Evolutionary conservation across 1,139 yeast species (phyloP), one percentile per base, ranked within the genome.

Genomic region (Saccharomyces hybrid): DNA sequence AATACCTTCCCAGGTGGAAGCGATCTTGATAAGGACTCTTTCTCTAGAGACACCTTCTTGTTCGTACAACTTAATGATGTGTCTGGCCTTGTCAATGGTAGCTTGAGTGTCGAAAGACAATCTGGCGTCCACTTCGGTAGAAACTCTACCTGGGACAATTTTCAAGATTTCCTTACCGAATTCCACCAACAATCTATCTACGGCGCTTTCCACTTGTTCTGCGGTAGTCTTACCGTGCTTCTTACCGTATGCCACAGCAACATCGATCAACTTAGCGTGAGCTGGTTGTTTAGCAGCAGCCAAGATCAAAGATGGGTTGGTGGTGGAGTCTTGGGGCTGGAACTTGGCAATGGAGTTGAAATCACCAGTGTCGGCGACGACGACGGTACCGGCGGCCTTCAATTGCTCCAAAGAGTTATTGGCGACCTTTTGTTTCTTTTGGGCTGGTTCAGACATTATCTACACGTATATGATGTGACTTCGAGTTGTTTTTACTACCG

Each of bases 1-100:
- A 73, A 93, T 93, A 81, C 99, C 99, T 79, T 93, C 99, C 89
- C 95, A 93, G 64, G 99, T 93, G 61, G 98, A 87, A 60, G 99
- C 99, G 67, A 95, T 82, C 83, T 93, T 93, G 77, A 93, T 95
- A 72, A 93, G 82, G 59, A 93, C 82, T 75, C 98, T 83, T 62
- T 91, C 97, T 79, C 88, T 89, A 62, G 76, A 70, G 68, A 93
- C 86, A 64, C 98, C 98, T 70, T 81, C 80, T 60, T 83, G 77
- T 78, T 88, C 79, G 82, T 91, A 91, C 65, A 91, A 81, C 53
- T 79, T 83, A 70, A 91, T 91, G 78, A 91, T 82, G 72, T 88
- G 84, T 61, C 88, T 75, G 59, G 99, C 98, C 82, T 93, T 91
- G 76, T 83, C 80, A 73, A 93, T 80, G 69, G 97, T 90, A 66